Evolutionary conservation across 208 protist genomes (phyloP).

Genomic region (Acanthamoeba polyphaga): DNA sequence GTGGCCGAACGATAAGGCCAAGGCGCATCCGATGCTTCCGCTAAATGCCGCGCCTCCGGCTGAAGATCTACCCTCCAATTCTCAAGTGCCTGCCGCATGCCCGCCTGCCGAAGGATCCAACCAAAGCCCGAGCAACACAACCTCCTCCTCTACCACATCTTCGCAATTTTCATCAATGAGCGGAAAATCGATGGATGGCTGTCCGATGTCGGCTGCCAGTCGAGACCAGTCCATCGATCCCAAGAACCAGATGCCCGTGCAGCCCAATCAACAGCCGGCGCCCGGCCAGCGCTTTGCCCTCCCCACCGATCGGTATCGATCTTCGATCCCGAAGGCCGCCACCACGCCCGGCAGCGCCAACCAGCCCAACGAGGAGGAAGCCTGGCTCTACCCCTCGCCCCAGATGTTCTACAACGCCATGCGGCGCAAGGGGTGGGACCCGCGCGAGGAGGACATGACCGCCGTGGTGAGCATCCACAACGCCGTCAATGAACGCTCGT

Average conservation of each 20-base stretch:
- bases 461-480: slow-evolving; percentile 88
- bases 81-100: neutral
- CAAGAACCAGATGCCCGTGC: slow-evolving; percentile 85
- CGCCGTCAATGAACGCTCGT: slow-evolving; percentile 87
- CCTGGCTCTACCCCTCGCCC: slow-evolving; percentile 88
- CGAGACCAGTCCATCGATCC: slow-evolving; percentile 79
- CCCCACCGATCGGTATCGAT: slow-evolving; percentile 79
- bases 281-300: slow-evolving; percentile 81
- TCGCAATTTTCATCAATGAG: slow-evolving; percentile 4
- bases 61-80: neutral
- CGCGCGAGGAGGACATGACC: slow-evolving; percentile 82
- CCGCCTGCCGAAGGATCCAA: neutral
- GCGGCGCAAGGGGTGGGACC: slow-evolving; percentile 84
- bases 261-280: slow-evolving; percentile 81
- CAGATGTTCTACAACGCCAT: slow-evolving; percentile 90
- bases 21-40: neutral
- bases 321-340: slow-evolving; percentile 81
- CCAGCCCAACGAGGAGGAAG: slow-evolving; percentile 71
- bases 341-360: neutral
- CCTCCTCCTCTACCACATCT: slow-evolving; percentile 10
- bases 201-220: neutral
- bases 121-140: neutral
- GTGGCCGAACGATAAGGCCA: neutral
- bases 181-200: neutral
- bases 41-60: neutral